These are phyloP conservation scores for Mortierella alpina DNA, from an alignment of 192 early-diverging fungal genomes.

Conservation along the genomic window DNA sequence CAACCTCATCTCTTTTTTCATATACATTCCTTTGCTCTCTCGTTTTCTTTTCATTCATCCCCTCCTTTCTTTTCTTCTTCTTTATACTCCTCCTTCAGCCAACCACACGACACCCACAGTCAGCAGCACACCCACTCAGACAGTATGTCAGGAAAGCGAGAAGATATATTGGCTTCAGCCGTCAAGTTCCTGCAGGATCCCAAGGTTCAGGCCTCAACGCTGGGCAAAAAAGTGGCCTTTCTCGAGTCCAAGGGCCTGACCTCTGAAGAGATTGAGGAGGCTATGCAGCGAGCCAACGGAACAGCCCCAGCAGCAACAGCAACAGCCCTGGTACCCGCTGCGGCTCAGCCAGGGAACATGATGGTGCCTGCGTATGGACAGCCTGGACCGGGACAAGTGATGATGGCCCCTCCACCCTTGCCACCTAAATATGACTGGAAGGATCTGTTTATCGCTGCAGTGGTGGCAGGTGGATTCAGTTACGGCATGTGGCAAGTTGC, in stretches of 20 bases:
- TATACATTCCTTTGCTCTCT: not conserved
- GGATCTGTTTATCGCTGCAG: slow-evolving; percentile 90
- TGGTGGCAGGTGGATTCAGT: slow-evolving; percentile 87
- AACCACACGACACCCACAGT: not conserved
- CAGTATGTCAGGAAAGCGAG: slow-evolving; percentile 63
- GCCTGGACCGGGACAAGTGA: slow-evolving; percentile 40
- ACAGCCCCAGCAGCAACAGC: slow-evolving; percentile 21
- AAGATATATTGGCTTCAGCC: slow-evolving; percentile 83
- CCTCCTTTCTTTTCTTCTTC: not conserved
- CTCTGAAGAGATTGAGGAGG: slow-evolving; percentile 91
- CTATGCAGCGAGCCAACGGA: slow-evolving; percentile 74
- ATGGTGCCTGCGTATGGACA: slow-evolving; percentile 14
- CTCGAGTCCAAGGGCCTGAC: slow-evolving; percentile 96
- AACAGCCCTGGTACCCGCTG: slow-evolving; percentile 12
- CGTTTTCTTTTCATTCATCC: slow-evolving; percentile 3
- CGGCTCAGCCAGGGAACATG: not conserved
- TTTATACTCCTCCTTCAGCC: not conserved
- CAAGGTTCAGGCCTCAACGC: slow-evolving; percentile 87
- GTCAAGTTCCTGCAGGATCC: slow-evolving; percentile 94
- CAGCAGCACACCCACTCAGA: not conserved
- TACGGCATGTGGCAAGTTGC: slow-evolving; percentile 84
- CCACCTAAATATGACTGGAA: slow-evolving; percentile 86
- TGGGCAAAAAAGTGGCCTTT: slow-evolving; percentile 95
- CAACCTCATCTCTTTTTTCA: not conserved
- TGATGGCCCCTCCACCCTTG: slow-evolving; percentile 55